Percentiles rank a stretch among this genome's conserved stretches.
Evolutionary conservation across 305 asterid genomes (phyloP).

Genomic region (Solanum hybrid): DNA sequence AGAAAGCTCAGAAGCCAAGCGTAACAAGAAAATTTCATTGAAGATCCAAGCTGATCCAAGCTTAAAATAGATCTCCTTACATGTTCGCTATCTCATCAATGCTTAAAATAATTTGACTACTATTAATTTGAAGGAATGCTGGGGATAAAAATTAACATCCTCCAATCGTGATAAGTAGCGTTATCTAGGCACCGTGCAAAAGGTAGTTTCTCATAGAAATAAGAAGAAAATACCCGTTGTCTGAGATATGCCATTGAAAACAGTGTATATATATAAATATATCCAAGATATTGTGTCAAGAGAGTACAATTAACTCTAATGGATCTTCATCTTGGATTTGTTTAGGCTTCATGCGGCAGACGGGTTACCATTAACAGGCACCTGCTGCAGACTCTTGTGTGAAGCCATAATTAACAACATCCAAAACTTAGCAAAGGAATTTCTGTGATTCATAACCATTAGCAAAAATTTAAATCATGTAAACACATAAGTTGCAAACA

Average conservation of each 20-base stretch:
- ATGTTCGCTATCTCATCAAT: constrained; percentile 69
- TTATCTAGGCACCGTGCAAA: constrained; percentile 75
- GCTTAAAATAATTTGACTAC: constrained; percentile 48
- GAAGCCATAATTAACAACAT: constrained; percentile 38
- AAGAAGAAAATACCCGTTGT: constrained; percentile 58
- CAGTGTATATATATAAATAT: constrained; percentile 8
- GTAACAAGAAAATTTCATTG: constrained; percentile 70
- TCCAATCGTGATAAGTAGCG: constrained; percentile 65
- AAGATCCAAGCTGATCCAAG: constrained; percentile 32
- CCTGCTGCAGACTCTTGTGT: constrained; percentile 81
- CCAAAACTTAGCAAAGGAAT: neutral
- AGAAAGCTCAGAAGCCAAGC: constrained; percentile 93
- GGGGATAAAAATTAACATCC: constrained; percentile 1
- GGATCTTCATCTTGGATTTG: constrained; percentile 53
- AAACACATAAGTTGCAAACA: neutral
- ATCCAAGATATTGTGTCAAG: constrained; percentile 56
- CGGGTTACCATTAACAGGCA: constrained; percentile 62
- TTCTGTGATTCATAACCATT: neutral
- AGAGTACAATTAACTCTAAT: constrained; percentile 24
- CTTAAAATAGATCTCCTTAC: constrained; percentile 37
- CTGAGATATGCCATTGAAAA: constrained; percentile 40
- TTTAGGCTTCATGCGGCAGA: constrained; percentile 91
- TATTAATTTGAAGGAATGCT: constrained; percentile 41
- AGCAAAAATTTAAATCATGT: neutral
- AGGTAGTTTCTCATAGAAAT: constrained; percentile 30